phyloP scores from a whole-genome alignment of 805 yeast genomes.

The Candida succiphila region DNA sequence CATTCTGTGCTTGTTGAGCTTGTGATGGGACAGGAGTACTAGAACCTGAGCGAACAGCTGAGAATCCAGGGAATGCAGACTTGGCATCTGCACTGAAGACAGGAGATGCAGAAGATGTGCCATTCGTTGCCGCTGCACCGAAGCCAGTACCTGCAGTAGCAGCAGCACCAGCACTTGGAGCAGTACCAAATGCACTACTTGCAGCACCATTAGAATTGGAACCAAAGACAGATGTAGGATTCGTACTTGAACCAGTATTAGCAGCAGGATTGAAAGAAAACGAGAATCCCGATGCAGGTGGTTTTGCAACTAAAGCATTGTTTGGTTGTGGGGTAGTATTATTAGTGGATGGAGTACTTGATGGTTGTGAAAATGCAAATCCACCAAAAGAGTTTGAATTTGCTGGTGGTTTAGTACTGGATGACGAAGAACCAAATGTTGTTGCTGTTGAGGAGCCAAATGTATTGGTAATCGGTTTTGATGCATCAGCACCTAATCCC shows the following conservation, averaged over 20 bases:
- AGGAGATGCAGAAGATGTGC: background rate
- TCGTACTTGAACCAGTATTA: background rate
- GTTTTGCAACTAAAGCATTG: no score
- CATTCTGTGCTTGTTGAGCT: background rate
- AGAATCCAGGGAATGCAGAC: background rate
- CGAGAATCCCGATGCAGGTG: no score
- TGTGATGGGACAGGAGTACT: background rate
- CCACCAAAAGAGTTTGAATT: no score
- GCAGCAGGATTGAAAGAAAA: background rate
- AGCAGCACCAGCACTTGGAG: background rate
- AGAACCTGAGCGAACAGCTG: background rate
- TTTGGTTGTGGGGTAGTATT: no score
- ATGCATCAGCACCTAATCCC: background rate
- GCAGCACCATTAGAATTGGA: background rate
- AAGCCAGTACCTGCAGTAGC: background rate
- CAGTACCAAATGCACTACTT: background rate
- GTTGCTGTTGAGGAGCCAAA: background rate
- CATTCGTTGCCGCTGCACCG: background rate
- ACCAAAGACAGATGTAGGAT: background rate
- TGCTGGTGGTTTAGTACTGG: background rate
- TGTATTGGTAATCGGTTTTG: no score
- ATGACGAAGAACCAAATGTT: background rate
- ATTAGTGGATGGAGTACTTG: no score
- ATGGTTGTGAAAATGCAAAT: no score
- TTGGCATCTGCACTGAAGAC: background rate